Evolutionary conservation across 306 rosid genomes (phyloP), one percentile per base, ranked within the genome.

Genomic region (Cicer cuneatum): DNA sequence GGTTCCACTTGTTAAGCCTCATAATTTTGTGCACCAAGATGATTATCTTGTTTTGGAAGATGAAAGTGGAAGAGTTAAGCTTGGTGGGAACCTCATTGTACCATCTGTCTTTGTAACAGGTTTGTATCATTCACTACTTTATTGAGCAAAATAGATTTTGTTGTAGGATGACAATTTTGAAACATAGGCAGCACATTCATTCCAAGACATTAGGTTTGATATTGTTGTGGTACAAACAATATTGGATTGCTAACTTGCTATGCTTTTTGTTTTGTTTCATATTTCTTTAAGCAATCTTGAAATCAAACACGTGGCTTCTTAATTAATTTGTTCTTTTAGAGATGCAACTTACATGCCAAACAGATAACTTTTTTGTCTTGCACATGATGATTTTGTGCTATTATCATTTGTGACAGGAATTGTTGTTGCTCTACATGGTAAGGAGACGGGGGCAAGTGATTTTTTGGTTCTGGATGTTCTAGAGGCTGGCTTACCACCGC

Each of bases 401-500:
- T 70, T 70, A 12, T 84, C 62, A 15, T 84, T 66, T 43, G 49
- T 74, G 40, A 71, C 82, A 92, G 97, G 99, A 68, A 58, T 78
- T 60, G 88, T 94, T 68, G 93, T 83, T 78, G 96, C 95, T 63
- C 71, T 94, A 84, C 89, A 85, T 71, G 96, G 99, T 38, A 92
- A 90, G 81, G 92, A 88, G 80, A 80, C 93, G 0, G 81, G 66
- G 52, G 85, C 87, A 1, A 97, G 97, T 64, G 95, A 88, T 39
- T 94, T 94, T 77, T 69, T 84, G 85, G 97, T 92, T 67, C 83
- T 42, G 49, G 97, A 92, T 72, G 85, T 94, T 72, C 88, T 94
- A n/a, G 95, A 92, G 80, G 93, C 96, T 68, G 99, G 87, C 88
- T 88, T 94, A 67, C 92, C 99, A 41, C 94, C 95, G 4, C 97